Evolutionary conservation across 2,329 filamentous ascomycete genomes (phyloP).

Genomic region (Xylaria hypoxylon): DNA sequence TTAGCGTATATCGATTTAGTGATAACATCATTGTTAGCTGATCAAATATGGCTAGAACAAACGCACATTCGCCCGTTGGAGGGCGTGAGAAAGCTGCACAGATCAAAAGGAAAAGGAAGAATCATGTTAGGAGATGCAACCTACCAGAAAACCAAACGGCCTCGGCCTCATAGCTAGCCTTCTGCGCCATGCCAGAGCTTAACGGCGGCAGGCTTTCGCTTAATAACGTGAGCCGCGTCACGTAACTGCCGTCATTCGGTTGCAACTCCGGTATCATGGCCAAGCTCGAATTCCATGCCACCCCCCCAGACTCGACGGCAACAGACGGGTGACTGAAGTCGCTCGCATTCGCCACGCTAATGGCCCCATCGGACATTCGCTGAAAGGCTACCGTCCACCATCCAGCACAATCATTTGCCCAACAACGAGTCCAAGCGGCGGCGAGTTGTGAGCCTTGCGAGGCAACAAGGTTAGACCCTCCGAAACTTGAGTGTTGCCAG

Average conservation of each 20-base stretch:
- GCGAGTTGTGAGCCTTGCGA: slow-evolving; percentile 42
- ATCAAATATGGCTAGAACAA: no score
- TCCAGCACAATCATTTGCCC: slow-evolving; percentile 31
- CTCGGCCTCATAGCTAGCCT: background rate
- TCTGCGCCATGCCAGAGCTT: slow-evolving; percentile 36
- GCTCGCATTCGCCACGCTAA: slow-evolving; percentile 45
- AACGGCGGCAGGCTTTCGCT: slow-evolving; percentile 31
- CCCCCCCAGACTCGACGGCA: slow-evolving; percentile 36
- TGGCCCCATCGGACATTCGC: slow-evolving; percentile 39
- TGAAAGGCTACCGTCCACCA: slow-evolving; percentile 45
- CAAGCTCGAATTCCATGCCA: slow-evolving; percentile 42
- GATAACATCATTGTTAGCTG: no score
- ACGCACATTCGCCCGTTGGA: no score
- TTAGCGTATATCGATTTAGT: background rate
- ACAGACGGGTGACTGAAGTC: slow-evolving; percentile 39
- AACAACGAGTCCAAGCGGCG: slow-evolving; percentile 43
- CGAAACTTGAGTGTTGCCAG: slow-evolving; percentile 42
- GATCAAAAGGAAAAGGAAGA: background rate
- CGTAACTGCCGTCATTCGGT: no score
- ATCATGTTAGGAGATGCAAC: background rate
- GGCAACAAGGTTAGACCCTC: slow-evolving; percentile 34
- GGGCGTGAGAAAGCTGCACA: no score
- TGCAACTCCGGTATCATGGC: slow-evolving; percentile 41
- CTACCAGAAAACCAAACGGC: slow-evolving; percentile 4
- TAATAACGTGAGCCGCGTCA: slow-evolving; percentile 38